These are phyloP conservation scores for Alternaria sp. DNA, from an alignment of 2,329 filamentous ascomycete species.

Conservation along the genomic window DNA sequence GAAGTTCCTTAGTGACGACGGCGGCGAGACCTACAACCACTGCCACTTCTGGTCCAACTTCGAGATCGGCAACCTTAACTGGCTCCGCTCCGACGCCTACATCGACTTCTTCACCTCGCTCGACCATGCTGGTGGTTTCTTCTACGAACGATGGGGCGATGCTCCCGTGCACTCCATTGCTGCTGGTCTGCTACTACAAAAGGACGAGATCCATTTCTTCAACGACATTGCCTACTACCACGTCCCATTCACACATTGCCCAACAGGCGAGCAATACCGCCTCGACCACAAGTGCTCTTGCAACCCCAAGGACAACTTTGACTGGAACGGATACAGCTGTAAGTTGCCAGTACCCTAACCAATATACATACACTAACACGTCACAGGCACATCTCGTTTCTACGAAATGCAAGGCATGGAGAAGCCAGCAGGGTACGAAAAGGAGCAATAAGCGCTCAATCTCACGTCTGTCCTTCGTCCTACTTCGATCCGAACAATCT, in stretches of 20 bases:
- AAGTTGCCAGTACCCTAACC: constrained; percentile 51
- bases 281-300: constrained; percentile 90
- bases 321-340: constrained; percentile 99
- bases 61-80: constrained; percentile 91
- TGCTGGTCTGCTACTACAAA: constrained; percentile 82
- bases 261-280: constrained; percentile 83
- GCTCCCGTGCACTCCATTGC: constrained; percentile 98
- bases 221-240: constrained; percentile 99
- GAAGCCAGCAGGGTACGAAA: constrained; percentile 86
- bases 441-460: constrained; percentile 58
- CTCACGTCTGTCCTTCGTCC: constrained; percentile 11
- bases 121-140: constrained; percentile 93
- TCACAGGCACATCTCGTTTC: constrained; percentile 84
- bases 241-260: constrained; percentile 97
- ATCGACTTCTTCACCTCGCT: constrained; percentile 88
- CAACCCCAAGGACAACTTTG: constrained; percentile 96
- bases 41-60: constrained; percentile 99
- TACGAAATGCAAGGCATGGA: constrained; percentile 81
- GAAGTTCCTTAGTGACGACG: constrained; percentile 89
- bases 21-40: constrained; percentile 90
- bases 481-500: constrained; percentile 2
- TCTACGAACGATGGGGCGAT: constrained; percentile 98
- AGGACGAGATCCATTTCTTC: constrained; percentile 97
- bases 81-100: constrained; percentile 89
- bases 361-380: constrained; percentile 13